A percentile compares a stretch with the other conserved stretches of the same genome.
Evolutionary conservation across 1,139 yeast species (phyloP).

Genomic region (Yamadazyma sp.): DNA sequence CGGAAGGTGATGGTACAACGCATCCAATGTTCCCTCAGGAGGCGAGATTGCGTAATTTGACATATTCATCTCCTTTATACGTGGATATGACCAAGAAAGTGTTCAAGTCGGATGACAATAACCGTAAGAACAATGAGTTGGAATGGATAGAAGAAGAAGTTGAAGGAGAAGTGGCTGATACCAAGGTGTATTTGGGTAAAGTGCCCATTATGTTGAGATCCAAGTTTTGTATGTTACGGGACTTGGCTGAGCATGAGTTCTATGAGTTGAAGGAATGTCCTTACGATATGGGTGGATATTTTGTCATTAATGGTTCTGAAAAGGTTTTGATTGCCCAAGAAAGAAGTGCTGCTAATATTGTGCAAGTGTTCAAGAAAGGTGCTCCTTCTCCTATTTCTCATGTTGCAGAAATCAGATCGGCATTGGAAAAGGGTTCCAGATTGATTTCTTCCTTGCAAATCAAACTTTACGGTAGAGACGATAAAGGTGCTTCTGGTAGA

Average conservation of each 20-base stretch:
- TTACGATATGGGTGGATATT: constrained; percentile 99
- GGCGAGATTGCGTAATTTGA: constrained; percentile 91
- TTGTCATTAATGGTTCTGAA: constrained; percentile 96
- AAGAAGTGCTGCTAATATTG: constrained; percentile 96
- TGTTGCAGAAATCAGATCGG: constrained; percentile 94
- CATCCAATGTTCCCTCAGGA: constrained; percentile 98
- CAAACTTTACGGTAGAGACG: constrained; percentile 84
- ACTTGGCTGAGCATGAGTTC: constrained; percentile 89
- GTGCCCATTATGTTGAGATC: constrained; percentile 98
- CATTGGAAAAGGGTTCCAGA: constrained; percentile 95
- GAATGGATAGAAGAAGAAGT: constrained; percentile 66
- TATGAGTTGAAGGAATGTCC: constrained; percentile 98
- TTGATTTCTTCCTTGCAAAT: constrained; percentile 93
- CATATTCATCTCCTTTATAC: constrained; percentile 93
- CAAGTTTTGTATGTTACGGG: constrained; percentile 91
- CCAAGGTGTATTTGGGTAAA: constrained; percentile 88
- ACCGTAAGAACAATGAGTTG: constrained; percentile 58
- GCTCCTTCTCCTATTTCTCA: constrained; percentile 97
- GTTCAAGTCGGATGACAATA: constrained; percentile 75
- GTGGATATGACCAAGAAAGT: constrained; percentile 95
- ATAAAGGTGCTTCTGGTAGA: constrained; percentile 67
- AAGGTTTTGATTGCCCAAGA: constrained; percentile 98
- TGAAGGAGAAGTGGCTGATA: constrained; percentile 58
- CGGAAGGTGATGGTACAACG: constrained; percentile 99
- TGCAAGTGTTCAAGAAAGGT: constrained; percentile 96